Conservation (phyloP, 2,329 filamentous ascomycete species). For the Pseudogymnoascus sp. region DNA sequence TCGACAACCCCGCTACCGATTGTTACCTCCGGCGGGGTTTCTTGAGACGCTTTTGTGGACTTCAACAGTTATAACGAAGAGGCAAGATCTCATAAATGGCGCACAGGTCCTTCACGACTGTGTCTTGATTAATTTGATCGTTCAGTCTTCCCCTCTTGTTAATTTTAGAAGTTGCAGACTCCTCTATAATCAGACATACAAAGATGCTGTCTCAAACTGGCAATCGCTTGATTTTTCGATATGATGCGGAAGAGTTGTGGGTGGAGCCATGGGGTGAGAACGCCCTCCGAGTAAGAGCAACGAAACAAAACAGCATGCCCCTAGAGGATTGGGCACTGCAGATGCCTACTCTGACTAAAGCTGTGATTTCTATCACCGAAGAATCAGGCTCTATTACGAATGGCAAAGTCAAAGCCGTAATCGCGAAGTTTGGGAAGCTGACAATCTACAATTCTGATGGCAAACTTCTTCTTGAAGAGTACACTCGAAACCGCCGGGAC, state of each 20-base stretch:
- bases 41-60: too few relatives aligned
- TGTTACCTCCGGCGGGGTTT: too few relatives aligned
- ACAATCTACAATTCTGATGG: constrained; percentile 36
- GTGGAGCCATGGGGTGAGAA: constrained; percentile 41
- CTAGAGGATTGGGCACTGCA: constrained; percentile 34
- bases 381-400: constrained; percentile 40
- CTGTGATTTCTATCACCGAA: too few relatives aligned
- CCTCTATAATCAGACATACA: too few relatives aligned
- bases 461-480: constrained; percentile 43
- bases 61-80: too few relatives aligned
- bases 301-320: constrained; percentile 31
- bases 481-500: constrained; percentile 41
- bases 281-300: constrained; percentile 39
- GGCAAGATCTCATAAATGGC: too few relatives aligned
- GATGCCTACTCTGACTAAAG: too few relatives aligned
- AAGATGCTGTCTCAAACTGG: constrained; percentile 20
- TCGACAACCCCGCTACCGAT: too few relatives aligned
- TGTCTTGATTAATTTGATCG: too few relatives aligned
- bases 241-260: constrained; percentile 38
- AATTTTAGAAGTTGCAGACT: too few relatives aligned
- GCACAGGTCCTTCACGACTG: too few relatives aligned
- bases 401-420: constrained; percentile 39
- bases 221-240: constrained; percentile 23
- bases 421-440: constrained; percentile 42
- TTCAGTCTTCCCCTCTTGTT: too few relatives aligned